Conservation (phyloP, 805 yeast genomes). For the Metschnikowia matae region DNA sequence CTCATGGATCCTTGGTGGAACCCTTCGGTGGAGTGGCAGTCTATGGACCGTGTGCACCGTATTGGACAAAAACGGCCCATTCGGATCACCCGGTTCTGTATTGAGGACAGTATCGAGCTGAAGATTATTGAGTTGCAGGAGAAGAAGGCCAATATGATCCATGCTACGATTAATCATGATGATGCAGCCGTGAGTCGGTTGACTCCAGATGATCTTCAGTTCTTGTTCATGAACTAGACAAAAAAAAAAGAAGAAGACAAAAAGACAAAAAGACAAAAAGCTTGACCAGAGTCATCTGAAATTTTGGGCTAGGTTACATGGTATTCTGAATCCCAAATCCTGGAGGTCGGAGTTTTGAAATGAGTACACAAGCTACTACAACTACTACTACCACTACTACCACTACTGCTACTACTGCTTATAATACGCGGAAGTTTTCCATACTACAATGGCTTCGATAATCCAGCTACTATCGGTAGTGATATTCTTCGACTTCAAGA, state of each 20-base stretch:
- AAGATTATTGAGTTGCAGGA: slow-evolving; percentile 94
- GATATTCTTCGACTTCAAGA: no score
- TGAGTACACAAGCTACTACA: no score
- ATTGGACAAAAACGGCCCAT: slow-evolving; percentile 96
- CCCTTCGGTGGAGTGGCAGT: slow-evolving; percentile 97
- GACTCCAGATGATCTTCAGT: slow-evolving; percentile 93
- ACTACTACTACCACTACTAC: no score
- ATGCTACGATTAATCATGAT: slow-evolving; percentile 92
- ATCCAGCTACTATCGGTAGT: no score
- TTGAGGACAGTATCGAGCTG: slow-evolving; percentile 95
- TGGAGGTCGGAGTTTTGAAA: no score
- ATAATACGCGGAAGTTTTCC: no score
- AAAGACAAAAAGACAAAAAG: not conserved
- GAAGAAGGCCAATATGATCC: slow-evolving; percentile 96
- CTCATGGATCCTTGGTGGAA: slow-evolving; percentile 99
- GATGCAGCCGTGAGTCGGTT: slow-evolving; percentile 84
- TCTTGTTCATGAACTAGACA: slow-evolving; percentile 73
- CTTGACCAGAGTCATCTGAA: no score
- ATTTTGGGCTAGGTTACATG: no score
- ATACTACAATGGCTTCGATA: no score
- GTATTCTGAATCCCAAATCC: no score
- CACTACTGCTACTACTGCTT: no score
- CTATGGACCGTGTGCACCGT: slow-evolving; percentile 96
- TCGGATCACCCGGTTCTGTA: slow-evolving; percentile 84
- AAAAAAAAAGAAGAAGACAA: not conserved